Conservation (phyloP, 352 stramenopile species). For the Aphanomyces stellatus region DNA sequence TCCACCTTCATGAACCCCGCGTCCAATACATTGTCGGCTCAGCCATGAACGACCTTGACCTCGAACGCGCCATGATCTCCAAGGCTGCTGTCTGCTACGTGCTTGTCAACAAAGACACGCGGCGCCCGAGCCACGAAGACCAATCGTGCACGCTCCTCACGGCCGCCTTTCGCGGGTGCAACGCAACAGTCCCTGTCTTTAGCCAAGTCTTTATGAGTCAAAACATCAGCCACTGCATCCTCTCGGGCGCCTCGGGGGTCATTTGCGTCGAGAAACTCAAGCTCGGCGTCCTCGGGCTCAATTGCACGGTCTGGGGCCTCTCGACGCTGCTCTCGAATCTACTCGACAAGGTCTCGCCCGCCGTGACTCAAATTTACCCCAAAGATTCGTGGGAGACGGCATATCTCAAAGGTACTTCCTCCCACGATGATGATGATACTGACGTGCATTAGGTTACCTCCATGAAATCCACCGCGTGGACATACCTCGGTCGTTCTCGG, state of each 20-base stretch:
- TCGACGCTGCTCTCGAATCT: slow-evolving; percentile 60
- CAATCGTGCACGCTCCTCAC: slow-evolving; percentile 38
- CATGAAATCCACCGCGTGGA: slow-evolving; percentile 57
- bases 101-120: slow-evolving; percentile 23
- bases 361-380: slow-evolving; percentile 9
- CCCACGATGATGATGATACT: too few species aligned
- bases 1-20: slow-evolving; percentile 62
- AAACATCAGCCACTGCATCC: slow-evolving; percentile 55
- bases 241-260: slow-evolving; percentile 67
- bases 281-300: slow-evolving; percentile 57
- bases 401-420: slow-evolving; percentile 4
- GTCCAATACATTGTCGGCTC: slow-evolving; percentile 80
- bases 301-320: slow-evolving; percentile 54
- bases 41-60: slow-evolving; percentile 68
- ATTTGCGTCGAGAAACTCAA: slow-evolving; percentile 62
- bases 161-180: slow-evolving; percentile 57
- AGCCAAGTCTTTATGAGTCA: slow-evolving; percentile 61
- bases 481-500: slow-evolving; percentile 71
- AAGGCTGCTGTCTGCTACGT: slow-evolving; percentile 60
- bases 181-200: slow-evolving; percentile 64
- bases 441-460: slow-evolving; percentile 16
- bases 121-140: slow-evolving; percentile 14
- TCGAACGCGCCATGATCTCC: slow-evolving; percentile 48
- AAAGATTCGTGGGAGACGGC: slow-evolving; percentile 14
- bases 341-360: slow-evolving; percentile 24